Base-by-base conservation (phyloP, 129 eudicot species). In the Saussurea involucrata region DNA sequence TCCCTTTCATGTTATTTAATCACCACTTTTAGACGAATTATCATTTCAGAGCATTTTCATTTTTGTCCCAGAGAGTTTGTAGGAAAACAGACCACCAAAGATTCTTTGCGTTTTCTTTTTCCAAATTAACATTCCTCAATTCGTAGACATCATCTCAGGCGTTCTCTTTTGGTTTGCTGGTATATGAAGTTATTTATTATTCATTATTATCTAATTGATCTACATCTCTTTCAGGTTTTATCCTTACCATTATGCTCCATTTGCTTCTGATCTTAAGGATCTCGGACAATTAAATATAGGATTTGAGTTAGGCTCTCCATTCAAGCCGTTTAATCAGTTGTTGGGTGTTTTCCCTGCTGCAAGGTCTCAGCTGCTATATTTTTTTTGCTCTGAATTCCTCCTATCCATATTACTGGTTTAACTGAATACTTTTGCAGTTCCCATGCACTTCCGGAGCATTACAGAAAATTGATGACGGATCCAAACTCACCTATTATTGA, bases 161-260 rank as follows among this genome's bases (percentile, higher is more conserved):
- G 27, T 21, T 57, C 58, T 21, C 20, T 55, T 57, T 57, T 57
- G 64, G 12, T 57, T 8, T 20, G 25, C 25, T 21, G 64, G 10
- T 20, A 57, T 57, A 53, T 8, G 8, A 53, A 15, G 24, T 53
- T 53, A 53, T 17, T 53, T 53, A 4, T 53, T 53, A 53, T n/a
- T 53, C 6, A 53, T 53, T 42, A 42, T 4, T 66, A n/a, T 4
- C 42, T 29, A 31, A 15, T 5, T 5, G 9, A 17, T 12, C 40
- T 29, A 0, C 44, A 29, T 66, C 29, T 73, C 49, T 17, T 55
- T 55, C 72, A 81, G 86, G 86, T 85, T 85, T 83, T 85, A 85
- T 78, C 86, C 88, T n/a, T 85, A 68, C 34, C 86, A 85, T 70
- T 85, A 81, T 78, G 88, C 81, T 5, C 88, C 86, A 20, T 85